phyloP scores from a whole-genome alignment of 208 protist genomes.

The Leishmania tropica region DNA sequence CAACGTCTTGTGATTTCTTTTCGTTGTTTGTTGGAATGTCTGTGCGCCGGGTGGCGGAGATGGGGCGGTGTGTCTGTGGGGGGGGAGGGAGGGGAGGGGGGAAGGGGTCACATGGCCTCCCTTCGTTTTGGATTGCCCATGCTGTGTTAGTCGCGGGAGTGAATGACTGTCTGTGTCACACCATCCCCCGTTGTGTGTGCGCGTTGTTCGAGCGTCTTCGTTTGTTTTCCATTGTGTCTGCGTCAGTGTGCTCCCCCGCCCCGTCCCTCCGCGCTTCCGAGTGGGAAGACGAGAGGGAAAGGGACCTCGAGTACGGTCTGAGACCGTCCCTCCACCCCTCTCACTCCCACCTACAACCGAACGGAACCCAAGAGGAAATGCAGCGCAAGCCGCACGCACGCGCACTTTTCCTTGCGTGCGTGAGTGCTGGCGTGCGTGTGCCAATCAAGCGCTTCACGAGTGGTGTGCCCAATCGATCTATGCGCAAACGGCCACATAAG shows the following conservation, averaged over 20 bases:
- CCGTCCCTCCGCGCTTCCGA: neutral
- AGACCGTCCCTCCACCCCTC: neutral
- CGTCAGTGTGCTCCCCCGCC: neutral
- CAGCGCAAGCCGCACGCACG: neutral
- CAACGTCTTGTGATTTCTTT: neutral
- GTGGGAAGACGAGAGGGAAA: neutral
- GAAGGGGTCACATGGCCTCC: no score
- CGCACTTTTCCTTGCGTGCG: neutral
- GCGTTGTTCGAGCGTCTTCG: neutral
- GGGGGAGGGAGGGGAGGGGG: no score
- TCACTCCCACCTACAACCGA: neutral
- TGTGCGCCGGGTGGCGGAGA: neutral
- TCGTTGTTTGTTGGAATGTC: neutral
- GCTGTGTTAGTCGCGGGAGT: neutral
- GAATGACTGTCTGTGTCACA: neutral
- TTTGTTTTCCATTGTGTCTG: slow-evolving; percentile 4
- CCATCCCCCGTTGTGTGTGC: neutral
- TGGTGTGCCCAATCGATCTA: no score
- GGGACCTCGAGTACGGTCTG: no score
- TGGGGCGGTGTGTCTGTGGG: neutral
- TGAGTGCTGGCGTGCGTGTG: neutral
- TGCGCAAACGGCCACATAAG: neutral
- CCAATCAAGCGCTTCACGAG: neutral
- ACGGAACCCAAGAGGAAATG: neutral
- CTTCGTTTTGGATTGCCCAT: neutral